Percentiles rank a stretch among this genome's conserved stretches.
Conservation (phyloP, 192 early-diverging fungal species). For the Jimgerdemannia flammicorona region DNA sequence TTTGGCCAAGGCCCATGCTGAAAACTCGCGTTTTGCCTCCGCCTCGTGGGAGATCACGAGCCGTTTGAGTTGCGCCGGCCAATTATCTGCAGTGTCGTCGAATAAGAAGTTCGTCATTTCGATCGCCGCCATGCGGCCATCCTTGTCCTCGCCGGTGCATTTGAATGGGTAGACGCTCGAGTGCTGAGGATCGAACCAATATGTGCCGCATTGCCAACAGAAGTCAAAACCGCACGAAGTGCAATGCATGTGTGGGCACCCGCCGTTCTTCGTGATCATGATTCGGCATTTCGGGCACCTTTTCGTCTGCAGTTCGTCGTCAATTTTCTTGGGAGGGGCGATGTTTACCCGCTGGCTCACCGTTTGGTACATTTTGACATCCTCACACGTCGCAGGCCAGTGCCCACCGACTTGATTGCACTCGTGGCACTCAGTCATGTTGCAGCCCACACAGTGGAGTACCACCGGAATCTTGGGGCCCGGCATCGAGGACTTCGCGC, state of each 20-base stretch:
- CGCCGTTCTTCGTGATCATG: slow-evolving; percentile 10
- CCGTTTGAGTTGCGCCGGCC: background rate
- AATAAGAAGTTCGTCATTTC: slow-evolving; percentile 1
- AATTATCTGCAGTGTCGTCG: background rate
- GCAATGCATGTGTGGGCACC: slow-evolving; percentile 15
- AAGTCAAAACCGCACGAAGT: background rate
- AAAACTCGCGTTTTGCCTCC: background rate
- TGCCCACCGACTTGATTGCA: slow-evolving; percentile 7
- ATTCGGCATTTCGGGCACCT: slow-evolving; percentile 15
- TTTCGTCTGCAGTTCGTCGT: slow-evolving; percentile 2
- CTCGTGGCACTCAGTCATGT: slow-evolving; percentile 1
- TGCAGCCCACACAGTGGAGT: slow-evolving; percentile 7
- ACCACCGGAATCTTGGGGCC: background rate
- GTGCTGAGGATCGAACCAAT: background rate
- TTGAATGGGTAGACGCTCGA: background rate
- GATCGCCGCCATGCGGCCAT: background rate
- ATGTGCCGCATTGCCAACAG: background rate
- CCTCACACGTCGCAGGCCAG: slow-evolving; percentile 15
- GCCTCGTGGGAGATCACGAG: background rate
- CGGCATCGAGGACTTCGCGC: background rate
- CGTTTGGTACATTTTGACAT: slow-evolving; percentile 3
- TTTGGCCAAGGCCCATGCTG: background rate
- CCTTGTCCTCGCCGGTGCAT: background rate
- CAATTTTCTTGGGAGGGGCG: background rate
- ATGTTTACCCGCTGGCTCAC: slow-evolving; percentile 1